A percentile compares a stretch with the other conserved stretches of the same genome.
Evolutionary conservation across 495 filamentous ascomycete genomes (phyloP).

Genomic region (Barbatosphaeria neglecta): DNA sequence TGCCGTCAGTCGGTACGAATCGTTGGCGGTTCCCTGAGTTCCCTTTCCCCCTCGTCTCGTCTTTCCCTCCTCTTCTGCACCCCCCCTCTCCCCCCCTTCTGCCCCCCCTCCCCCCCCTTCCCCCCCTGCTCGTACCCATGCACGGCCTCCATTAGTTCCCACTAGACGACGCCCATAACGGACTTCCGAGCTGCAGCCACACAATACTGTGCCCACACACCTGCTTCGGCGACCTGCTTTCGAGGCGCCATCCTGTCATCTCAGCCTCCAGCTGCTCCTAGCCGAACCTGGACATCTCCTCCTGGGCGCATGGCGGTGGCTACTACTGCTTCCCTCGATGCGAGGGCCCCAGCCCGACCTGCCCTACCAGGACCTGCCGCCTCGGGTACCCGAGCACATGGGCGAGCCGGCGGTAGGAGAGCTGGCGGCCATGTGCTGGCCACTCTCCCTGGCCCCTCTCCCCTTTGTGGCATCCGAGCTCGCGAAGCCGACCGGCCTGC

Average conservation of each 20-base stretch:
- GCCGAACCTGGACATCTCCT: background rate
- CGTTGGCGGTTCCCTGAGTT: background rate
- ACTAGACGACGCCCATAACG: background rate
- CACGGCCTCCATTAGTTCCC: background rate
- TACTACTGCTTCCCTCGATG: background rate
- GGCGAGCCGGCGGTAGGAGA: background rate
- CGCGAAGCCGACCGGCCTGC: background rate
- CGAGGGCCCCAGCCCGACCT: background rate
- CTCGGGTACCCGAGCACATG: background rate
- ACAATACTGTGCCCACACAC: background rate
- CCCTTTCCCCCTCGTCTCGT: background rate
- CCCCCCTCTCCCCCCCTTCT: background rate
- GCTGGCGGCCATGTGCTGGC: background rate
- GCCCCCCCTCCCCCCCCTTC: background rate
- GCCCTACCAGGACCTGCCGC: too few species aligned
- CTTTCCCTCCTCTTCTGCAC: background rate
- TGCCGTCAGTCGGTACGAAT: background rate
- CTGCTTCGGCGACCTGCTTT: background rate
- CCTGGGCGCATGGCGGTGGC: background rate
- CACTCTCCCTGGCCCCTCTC: background rate
- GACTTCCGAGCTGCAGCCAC: slow-evolving; percentile 1
- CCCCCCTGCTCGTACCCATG: background rate
- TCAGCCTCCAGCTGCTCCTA: background rate
- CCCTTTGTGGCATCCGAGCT: too few species aligned
- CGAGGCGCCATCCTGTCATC: background rate